A percentile compares a stretch with the other conserved stretches of the same genome.
phyloP scores from a whole-genome alignment of 2,329 filamentous ascomycete genomes.

The Neoarthrinium moseri region DNA sequence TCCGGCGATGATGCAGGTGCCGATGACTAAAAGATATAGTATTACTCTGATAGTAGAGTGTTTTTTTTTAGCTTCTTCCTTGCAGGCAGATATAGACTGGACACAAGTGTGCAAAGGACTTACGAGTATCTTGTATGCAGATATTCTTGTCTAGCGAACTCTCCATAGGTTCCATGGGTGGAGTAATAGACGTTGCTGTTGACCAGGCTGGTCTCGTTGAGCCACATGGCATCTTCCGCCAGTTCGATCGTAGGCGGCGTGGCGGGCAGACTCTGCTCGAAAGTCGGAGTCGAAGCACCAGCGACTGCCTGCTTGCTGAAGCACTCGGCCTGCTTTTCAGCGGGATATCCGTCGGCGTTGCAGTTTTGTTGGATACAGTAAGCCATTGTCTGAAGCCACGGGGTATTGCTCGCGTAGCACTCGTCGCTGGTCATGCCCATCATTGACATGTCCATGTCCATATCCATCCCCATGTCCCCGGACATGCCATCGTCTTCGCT shows the following conservation, averaged over 20 bases:
- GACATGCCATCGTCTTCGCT: slow-evolving; percentile 3
- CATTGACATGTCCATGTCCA: no score
- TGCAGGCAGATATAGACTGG: no score
- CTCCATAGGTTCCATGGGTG: slow-evolving; percentile 22
- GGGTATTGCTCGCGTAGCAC: slow-evolving; percentile 14
- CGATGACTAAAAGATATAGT: slow-evolving; percentile 18
- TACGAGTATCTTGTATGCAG: slow-evolving; percentile 29
- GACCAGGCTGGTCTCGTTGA: slow-evolving; percentile 29
- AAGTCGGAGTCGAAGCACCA: slow-evolving; percentile 19
- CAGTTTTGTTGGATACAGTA: slow-evolving; percentile 17
- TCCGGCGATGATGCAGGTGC: slow-evolving; percentile 15
- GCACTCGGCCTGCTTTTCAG: slow-evolving; percentile 25
- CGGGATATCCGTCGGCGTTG: slow-evolving; percentile 13
- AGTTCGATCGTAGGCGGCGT: slow-evolving; percentile 20
- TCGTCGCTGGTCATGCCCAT: slow-evolving; percentile 18
- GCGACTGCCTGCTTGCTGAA: slow-evolving; percentile 21
- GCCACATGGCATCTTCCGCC: slow-evolving; percentile 20
- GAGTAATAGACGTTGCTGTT: slow-evolving; percentile 22
- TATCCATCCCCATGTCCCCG: slow-evolving; percentile 17
- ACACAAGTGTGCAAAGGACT: no score
- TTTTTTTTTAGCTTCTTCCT: no score
- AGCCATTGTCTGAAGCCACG: slow-evolving; percentile 19
- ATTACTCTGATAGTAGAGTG: slow-evolving; percentile 11
- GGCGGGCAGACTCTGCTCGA: slow-evolving; percentile 21
- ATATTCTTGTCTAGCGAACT: slow-evolving; percentile 26